These are phyloP conservation scores for Sugiyamaella smithiae DNA, from an alignment of 805 yeast species.

Conservation along the genomic window DNA sequence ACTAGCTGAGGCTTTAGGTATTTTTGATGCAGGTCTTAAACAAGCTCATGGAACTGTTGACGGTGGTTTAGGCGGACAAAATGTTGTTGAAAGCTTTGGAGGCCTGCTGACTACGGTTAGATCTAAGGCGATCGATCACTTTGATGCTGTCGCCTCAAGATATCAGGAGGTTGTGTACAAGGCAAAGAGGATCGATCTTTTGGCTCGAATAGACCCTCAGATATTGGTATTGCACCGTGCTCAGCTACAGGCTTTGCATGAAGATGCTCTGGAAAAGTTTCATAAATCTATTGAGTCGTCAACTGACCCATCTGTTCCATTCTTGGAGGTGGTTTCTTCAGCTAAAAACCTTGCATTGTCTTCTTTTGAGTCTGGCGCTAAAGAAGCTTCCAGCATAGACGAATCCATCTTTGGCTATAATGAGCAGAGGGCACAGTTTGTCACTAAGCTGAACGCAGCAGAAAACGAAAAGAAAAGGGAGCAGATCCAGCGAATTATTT, in stretches of 20 bases:
- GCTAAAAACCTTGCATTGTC: conserved; percentile 26
- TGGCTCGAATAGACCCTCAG: conserved; percentile 44
- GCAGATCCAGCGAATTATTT: conserved; percentile 44
- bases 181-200: conserved; percentile 54
- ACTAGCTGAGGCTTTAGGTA: conserved; percentile 49
- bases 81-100: conserved; percentile 39
- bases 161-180: conserved; percentile 66
- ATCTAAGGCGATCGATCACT: conserved; percentile 46
- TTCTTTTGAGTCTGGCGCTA: conserved; percentile 35
- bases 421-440: conserved; percentile 29
- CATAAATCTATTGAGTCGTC: conserved; percentile 19
- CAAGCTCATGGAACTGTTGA: conserved; percentile 31
- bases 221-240: conserved; percentile 44
- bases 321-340: conserved; percentile 29
- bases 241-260: conserved; percentile 41
- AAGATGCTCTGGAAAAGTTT: conserved; percentile 34
- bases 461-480: conserved; percentile 33
- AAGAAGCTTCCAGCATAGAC: conserved; percentile 34
- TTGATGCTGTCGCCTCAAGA: conserved; percentile 72
- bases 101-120: conserved; percentile 44
- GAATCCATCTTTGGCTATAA: conserved; percentile 27
- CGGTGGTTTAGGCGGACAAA: conserved; percentile 21
- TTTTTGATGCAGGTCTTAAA: conserved; percentile 40
- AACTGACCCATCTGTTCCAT: conserved; percentile 19
- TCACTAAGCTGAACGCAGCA: conserved; percentile 36